These are phyloP conservation scores for Podaxis rugospora DNA, from an alignment of 768 basidiomycete species.

Conservation along the genomic window DNA sequence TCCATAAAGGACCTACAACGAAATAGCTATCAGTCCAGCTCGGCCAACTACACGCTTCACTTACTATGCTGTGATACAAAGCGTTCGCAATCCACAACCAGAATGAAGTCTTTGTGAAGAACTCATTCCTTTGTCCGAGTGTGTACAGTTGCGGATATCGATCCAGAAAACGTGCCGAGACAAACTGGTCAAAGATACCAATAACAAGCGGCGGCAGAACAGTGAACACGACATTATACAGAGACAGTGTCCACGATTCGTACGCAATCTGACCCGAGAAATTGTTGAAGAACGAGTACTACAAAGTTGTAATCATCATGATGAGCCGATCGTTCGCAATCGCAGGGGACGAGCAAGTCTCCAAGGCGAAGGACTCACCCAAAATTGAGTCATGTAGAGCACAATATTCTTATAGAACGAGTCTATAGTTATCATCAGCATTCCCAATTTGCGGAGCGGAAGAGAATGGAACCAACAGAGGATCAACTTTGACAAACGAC, in stretches of 20 bases:
- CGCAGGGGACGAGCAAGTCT: not conserved
- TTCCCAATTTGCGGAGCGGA: not conserved
- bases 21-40: not conserved
- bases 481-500: conserved; percentile 90
- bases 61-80: conserved; percentile 81
- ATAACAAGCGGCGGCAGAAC: conserved; percentile 95
- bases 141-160: conserved; percentile 95
- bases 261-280: conserved; percentile 98
- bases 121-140: conserved; percentile 90
- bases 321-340: not conserved
- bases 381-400: conserved; percentile 98
- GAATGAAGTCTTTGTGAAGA: conserved; percentile 87
- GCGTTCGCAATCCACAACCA: conserved; percentile 93
- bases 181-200: conserved; percentile 97
- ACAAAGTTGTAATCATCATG: not conserved
- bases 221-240: conserved; percentile 96
- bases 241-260: conserved; percentile 97
- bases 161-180: conserved; percentile 93
- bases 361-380: conserved; percentile 48
- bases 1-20: conserved; percentile 69
- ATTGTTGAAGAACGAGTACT: conserved; percentile 99
- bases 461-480: conserved; percentile 60
- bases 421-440: conserved; percentile 41
- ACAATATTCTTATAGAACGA: conserved; percentile 99
- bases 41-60: conserved; percentile 21